Evolutionary conservation across 2,329 filamentous ascomycete species (phyloP).

Genomic region (Epichloe sylvatica): DNA sequence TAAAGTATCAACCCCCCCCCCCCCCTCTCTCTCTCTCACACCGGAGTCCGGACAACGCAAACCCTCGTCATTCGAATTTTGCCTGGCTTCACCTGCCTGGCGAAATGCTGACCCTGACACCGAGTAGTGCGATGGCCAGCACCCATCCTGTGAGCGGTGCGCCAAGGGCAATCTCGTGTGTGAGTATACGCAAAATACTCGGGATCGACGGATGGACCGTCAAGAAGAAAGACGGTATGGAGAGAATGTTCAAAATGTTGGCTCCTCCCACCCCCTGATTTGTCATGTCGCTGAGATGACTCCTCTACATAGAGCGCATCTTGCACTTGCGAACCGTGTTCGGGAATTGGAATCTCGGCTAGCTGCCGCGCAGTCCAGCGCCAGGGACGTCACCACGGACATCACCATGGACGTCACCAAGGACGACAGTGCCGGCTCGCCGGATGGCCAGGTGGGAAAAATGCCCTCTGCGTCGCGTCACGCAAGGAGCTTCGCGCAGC

Average conservation of each 20-base stretch:
- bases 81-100: not conserved
- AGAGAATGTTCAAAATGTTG: not conserved
- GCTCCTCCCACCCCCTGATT: no score
- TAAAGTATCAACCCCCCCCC: conserved; percentile 7
- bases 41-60: not conserved
- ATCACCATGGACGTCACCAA: not conserved
- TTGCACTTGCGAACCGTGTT: conserved; percentile 1
- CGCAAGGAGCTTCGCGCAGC: not conserved
- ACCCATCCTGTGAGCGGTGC: conserved; percentile 12
- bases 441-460: not conserved
- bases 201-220: conserved; percentile 13
- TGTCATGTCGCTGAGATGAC: not conserved
- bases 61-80: not conserved
- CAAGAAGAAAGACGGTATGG: conserved; percentile 11
- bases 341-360: conserved; percentile 1
- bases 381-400: not conserved
- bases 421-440: not conserved
- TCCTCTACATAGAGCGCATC: not conserved
- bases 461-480: not conserved
- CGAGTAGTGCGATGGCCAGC: conserved; percentile 10
- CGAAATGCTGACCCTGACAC: not conserved
- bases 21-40: not conserved
- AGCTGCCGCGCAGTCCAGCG: not conserved
- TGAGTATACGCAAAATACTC: conserved; percentile 11
- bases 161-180: conserved; percentile 7